These are phyloP conservation scores for Podospora anserina DNA, from an alignment of 495 filamentous ascomycete genomes.

Conservation along the genomic window DNA sequence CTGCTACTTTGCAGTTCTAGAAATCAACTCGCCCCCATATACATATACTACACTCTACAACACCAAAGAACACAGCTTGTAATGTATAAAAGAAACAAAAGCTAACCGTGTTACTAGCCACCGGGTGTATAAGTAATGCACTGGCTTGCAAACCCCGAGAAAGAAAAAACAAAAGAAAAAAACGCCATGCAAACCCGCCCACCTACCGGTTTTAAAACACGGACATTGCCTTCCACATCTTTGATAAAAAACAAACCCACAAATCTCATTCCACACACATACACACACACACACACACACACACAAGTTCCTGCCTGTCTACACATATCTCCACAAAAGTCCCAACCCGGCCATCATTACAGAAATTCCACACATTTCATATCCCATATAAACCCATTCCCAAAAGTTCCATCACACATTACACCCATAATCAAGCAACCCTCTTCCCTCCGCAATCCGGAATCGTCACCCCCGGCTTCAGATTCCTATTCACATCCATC, in stretches of 20 bases:
- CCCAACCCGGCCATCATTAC: neutral
- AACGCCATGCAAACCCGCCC: neutral
- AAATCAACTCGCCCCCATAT: too few species aligned
- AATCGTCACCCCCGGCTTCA: slow-evolving; percentile 83
- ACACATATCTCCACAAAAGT: neutral
- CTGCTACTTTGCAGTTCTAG: too few species aligned
- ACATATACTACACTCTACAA: neutral
- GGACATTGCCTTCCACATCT: neutral
- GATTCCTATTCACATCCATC: slow-evolving; percentile 78
- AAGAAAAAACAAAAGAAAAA: neutral
- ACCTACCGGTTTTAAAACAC: neutral
- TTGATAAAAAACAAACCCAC: neutral
- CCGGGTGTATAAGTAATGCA: neutral
- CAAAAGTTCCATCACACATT: neutral
- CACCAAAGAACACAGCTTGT: neutral
- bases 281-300: too few species aligned
- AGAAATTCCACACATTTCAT: slow-evolving; percentile 1
- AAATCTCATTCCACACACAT: neutral
- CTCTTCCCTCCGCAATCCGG: slow-evolving; percentile 83
- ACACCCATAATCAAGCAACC: slow-evolving; percentile 29
- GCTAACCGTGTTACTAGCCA: neutral
- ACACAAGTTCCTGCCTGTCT: neutral
- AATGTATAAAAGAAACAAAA: neutral
- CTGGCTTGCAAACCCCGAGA: neutral
- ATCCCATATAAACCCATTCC: neutral